A percentile compares a stretch with the other conserved stretches of the same genome.
These are phyloP conservation scores for Corrigiola litoralis DNA, from an alignment of 179 eudicot genomes.

Conservation along the genomic window DNA sequence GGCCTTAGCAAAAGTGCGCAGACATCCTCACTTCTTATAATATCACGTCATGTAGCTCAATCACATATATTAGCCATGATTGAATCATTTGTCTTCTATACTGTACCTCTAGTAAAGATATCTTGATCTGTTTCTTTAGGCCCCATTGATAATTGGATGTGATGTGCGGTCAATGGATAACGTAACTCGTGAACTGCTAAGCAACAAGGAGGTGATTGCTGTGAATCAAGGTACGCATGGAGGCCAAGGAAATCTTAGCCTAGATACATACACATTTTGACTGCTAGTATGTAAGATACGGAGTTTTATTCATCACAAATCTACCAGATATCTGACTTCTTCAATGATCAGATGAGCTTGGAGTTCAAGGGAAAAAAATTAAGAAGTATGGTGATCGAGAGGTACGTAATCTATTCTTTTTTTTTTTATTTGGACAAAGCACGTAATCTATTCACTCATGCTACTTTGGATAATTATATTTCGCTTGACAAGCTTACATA, in stretches of 20 bases:
- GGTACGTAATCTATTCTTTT: conserved; percentile 28
- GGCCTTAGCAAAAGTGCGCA: conserved; percentile 67
- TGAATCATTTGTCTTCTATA: too few relatives aligned
- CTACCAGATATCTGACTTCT: neutral
- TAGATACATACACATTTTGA: too few relatives aligned
- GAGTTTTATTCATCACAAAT: neutral
- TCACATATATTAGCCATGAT: neutral
- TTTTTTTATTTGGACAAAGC: neutral
- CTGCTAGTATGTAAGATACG: too few relatives aligned
- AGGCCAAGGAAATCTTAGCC: too few relatives aligned
- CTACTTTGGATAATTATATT: neutral
- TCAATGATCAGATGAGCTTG: conserved; percentile 47
- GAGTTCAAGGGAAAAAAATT: conserved; percentile 63
- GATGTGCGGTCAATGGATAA: conserved; percentile 49
- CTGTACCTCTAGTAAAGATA: neutral
- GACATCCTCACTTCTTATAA: neutral
- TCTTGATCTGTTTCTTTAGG: conserved; percentile 29
- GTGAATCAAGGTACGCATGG: conserved; percentile 59
- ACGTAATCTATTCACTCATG: too few relatives aligned
- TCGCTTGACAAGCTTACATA: neutral
- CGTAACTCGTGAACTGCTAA: conserved; percentile 33
- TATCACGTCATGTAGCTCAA: neutral
- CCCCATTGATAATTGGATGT: conserved; percentile 71
- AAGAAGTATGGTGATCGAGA: conserved; percentile 55
- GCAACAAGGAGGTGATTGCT: conserved; percentile 67